Evolutionary conservation across 306 rosid species (phyloP), one percentile per base, ranked within the genome.

Genomic region (Prunus mongolica): DNA sequence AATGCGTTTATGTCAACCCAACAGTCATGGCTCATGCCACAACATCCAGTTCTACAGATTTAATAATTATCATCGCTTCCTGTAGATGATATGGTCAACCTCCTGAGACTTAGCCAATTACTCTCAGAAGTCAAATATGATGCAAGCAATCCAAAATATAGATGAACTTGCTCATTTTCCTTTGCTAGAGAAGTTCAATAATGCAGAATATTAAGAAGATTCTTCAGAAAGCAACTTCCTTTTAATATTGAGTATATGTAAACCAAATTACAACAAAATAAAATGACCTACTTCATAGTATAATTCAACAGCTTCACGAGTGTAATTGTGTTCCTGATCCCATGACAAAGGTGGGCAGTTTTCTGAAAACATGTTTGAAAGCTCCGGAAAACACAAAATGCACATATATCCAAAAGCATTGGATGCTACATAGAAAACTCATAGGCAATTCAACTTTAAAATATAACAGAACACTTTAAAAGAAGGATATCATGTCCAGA

Each of bases 401-500:
- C 32, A 60, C 65, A 74, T 3, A 13, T 34, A 45, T 30, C 5
- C 13, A 56, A 24, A 28, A 56, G 14, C 66, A 78, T 66, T 27
- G 44, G 61, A 41, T 38, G 65, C 51, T 18, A 54, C 30, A 62
- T 60, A 83, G 54, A 79, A 25, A 79, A 62, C 25, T 55, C 65
- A 64, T n/a, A 1, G 46, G 49, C 1, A 15, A 70, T 5, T 54
- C 18, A 78, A 11, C 27, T 73, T 27, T 6, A 46, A 54, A 18
- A 51, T 15, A 4, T 45, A 77, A 49, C 22, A 74, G 30, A 76
- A 72, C 74, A 76, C 57, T 61, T 57, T 19, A 73, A 45, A 73
- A 32, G 65, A 94, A 90, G 99, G 99, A 95, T 95, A 95, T 92
- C 89, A 87, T 82, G 83, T 90, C 97, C 71, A 95, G 92, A 89